These are phyloP conservation scores for Pleurotus cornucopiae DNA, from an alignment of 768 basidiomycete species.

Conservation along the genomic window DNA sequence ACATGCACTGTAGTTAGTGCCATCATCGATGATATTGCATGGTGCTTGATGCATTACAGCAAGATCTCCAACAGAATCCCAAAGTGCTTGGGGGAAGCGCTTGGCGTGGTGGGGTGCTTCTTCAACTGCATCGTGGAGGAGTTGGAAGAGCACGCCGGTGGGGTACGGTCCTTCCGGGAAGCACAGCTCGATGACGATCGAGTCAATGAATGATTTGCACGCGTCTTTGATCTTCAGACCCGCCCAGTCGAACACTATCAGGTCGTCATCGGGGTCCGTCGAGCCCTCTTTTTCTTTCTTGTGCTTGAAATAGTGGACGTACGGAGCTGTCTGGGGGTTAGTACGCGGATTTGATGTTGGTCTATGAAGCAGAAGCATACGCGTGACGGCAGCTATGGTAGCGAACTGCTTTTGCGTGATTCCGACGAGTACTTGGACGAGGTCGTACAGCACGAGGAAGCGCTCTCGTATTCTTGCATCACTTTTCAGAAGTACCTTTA, in stretches of 20 bases:
- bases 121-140: slow-evolving; percentile 66
- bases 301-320: slow-evolving; percentile 63
- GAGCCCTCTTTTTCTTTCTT: slow-evolving; percentile 18
- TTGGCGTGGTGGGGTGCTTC: slow-evolving; percentile 72
- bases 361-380: slow-evolving; percentile 36
- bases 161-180: slow-evolving; percentile 71
- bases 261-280: slow-evolving; percentile 37
- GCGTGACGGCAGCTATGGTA: slow-evolving; percentile 62
- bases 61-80: slow-evolving; percentile 80
- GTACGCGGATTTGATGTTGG: background rate
- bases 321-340: slow-evolving; percentile 49
- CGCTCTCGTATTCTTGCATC: slow-evolving; percentile 47
- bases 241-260: slow-evolving; percentile 63
- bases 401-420: slow-evolving; percentile 65
- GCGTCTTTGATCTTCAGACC: slow-evolving; percentile 47
- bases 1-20: background rate
- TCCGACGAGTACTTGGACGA: slow-evolving; percentile 55
- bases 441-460: slow-evolving; percentile 63
- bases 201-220: slow-evolving; percentile 76
- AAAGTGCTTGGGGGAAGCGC: slow-evolving; percentile 74
- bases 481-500: slow-evolving; percentile 38
- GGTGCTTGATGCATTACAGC: slow-evolving; percentile 41
- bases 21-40: background rate
- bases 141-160: slow-evolving; percentile 57
- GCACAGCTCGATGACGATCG: slow-evolving; percentile 78